Evolutionary conservation across 75 land plant genomes (phyloP), one percentile per base, ranked within the genome.

Genomic region (Chamaecyparis obtusa): DNA sequence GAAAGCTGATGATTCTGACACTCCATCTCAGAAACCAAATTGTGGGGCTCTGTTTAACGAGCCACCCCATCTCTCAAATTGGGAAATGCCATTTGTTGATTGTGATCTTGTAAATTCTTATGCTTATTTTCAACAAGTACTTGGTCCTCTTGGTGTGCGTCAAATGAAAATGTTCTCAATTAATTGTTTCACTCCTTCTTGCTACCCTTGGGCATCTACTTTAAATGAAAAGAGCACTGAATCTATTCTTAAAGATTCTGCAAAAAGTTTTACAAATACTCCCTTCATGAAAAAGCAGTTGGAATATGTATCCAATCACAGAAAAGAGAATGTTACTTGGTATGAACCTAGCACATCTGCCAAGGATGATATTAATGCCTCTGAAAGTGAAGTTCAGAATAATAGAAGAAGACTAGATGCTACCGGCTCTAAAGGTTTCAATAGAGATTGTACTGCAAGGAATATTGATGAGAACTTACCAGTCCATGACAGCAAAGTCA

Each of bases 61-160:
- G 83, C 97, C 98, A 89, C 96, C 99, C 51, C 95, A 95, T 8
- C 90, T 98, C 86, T 93, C 97, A 72, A 92, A 91, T 55, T 88
- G 90, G 71, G 99, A 98, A 16, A 78, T 96, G 60, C 99, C 99
- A 39, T 98, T 98, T 86, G 90, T 94, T 49, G 95, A 94, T 88
- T 98, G 99, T 90, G 99, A 98, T 90, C 91, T 98, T 84, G 80
- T 92, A 85, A 91, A 88, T 56, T 91, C 97, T 49, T 92, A 94
- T 80, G 86, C 86, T 86, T 88, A 92, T 85, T 84, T 90, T 77
- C 95, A 91, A 5, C 91, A 92, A 46, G 93, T 86, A 44, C 91
- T 89, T 37, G 91, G 93, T 83, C 93, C 93, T 15, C 91, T 91
- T 37, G 93, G 93, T 77, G 92, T 92, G 3, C 87, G 93, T 10